A percentile compares a stretch with the other conserved stretches of the same genome.
Conservation (phyloP, 2,329 filamentous ascomycete species). For the Escovopsis sp. region DNA sequence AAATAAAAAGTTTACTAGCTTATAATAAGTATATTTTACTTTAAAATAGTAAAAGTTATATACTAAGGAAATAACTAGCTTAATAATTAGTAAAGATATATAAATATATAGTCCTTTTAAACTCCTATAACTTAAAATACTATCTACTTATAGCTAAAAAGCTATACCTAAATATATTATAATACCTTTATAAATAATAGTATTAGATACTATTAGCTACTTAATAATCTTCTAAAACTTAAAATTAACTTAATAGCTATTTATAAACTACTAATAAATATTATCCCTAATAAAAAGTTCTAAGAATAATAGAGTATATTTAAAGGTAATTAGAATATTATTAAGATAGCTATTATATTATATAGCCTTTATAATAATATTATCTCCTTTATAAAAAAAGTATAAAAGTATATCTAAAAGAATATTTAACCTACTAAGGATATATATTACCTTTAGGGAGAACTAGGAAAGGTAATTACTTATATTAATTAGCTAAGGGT, state of each 20-base stretch:
- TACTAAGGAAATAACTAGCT: neutral
- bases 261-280: neutral
- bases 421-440: neutral
- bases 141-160: neutral
- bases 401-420: neutral
- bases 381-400: neutral
- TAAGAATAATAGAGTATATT: neutral
- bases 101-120: neutral
- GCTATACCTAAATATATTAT: neutral
- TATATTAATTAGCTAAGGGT: neutral
- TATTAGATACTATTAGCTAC: too few species aligned
- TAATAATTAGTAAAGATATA: neutral
- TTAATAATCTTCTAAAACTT: neutral
- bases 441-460: neutral
- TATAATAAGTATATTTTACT: neutral
- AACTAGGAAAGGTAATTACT: too few species aligned
- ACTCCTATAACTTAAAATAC: neutral
- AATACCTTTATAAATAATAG: neutral
- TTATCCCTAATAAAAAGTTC: neutral
- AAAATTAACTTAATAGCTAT: neutral
- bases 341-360: neutral
- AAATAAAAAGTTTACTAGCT: neutral
- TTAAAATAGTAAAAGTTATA: neutral
- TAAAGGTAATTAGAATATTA: neutral
- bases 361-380: neutral